Evolutionary conservation across 129 eudicot genomes (phyloP), one percentile per base, ranked within the genome.

Genomic region (Artemisia annua): DNA sequence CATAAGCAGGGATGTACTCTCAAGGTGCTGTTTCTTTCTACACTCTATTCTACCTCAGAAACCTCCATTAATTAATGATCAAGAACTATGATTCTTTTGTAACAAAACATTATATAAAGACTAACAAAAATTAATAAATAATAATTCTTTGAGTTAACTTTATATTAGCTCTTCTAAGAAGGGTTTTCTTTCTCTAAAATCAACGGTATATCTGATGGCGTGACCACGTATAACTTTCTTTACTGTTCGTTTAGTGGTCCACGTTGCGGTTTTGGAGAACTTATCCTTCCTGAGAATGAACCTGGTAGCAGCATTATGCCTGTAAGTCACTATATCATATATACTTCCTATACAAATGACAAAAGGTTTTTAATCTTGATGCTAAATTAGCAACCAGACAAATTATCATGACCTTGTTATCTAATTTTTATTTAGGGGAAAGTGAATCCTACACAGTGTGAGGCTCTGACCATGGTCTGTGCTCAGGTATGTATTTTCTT

Each of bases 251-350:
- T 71, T 89, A 94, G 99, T 90, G 99, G 99, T 70, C 99, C 99
- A 57, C 89, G 99, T 0, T 94, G 99, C 60, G 97, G 99, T 78
- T 88, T 94, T 65, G 99, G 99, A 39, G 99, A 94, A 83, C 97
- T 90, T 72, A 84, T 87, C 66, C 97, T 94, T 69, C 99, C 99
- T 24, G 99, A 94, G 83, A 94, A 94, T 86, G 99, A 94, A 75
- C 99, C 99, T 67, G 99, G 99, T 62, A 94, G 97, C 96, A 94
- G 99, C 81, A 90, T 90, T 71, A 94, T 94, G 99, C 99, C 99
- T 80, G 96, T 94, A 90, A 62, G 56, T 80, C 79, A 4, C 82
- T 70, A 14, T 63, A 52, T n/a, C 66, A 46, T 72, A 57, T 56
- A 24, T 11, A 24, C 54, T 30, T 79, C 51, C 59, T 13, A 8